These are phyloP conservation scores for Eucalyptus urophylla DNA, from an alignment of 345 rosid genomes.

Conservation along the genomic window DNA sequence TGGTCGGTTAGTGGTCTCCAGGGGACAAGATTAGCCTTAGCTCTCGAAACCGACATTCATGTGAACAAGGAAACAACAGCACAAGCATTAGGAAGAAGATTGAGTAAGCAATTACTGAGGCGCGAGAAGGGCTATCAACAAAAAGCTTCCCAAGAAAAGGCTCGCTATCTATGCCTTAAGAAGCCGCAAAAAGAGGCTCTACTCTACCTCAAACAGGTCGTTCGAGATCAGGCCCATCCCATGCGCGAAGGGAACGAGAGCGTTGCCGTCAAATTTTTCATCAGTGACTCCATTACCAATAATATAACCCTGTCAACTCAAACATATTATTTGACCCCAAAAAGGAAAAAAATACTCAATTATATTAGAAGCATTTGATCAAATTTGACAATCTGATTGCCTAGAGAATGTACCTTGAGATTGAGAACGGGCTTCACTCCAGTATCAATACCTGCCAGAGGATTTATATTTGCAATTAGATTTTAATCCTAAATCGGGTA, in stretches of 20 bases:
- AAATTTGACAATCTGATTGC: neutral
- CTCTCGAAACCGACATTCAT: neutral
- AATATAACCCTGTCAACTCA: constrained; percentile 23
- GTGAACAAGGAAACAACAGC: neutral
- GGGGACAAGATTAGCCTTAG: neutral
- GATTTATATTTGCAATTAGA: neutral
- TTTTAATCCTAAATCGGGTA: neutral
- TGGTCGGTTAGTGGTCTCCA: neutral
- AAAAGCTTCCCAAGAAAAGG: neutral
- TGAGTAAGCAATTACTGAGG: neutral
- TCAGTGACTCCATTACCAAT: constrained; percentile 26
- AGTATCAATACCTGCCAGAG: constrained; percentile 44
- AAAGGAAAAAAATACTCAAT: neutral
- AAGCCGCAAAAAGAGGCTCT: neutral
- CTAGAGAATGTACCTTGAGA: constrained; percentile 31
- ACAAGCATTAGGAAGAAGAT: neutral
- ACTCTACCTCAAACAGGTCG: constrained; percentile 14
- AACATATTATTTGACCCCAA: neutral
- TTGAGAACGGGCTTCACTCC: constrained; percentile 46
- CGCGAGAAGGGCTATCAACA: neutral
- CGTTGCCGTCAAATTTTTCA: constrained; percentile 13
- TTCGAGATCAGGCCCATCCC: constrained; percentile 43
- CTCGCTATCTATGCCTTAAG: neutral
- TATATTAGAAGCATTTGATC: neutral
- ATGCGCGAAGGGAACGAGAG: constrained; percentile 28